Evolutionary conservation across 75 land plant species (phyloP).

Genomic region (Sequoia sempervirens): DNA sequence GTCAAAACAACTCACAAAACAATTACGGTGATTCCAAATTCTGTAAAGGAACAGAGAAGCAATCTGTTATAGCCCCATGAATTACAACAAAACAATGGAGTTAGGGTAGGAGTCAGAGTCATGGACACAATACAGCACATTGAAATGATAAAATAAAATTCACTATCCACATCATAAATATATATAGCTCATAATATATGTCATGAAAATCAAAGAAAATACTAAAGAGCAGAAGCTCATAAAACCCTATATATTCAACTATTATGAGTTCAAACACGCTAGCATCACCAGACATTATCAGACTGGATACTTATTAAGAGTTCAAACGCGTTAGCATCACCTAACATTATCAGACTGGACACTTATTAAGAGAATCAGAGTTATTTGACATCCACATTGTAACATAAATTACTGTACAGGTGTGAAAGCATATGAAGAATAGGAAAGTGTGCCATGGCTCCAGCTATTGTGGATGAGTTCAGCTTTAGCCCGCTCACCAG

Average conservation of each 20-base stretch:
- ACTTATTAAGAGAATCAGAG: background rate
- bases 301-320: too few relatives aligned
- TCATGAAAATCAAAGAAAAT: background rate
- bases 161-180: background rate
- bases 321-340: background rate
- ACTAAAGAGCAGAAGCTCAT: background rate
- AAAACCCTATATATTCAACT: background rate
- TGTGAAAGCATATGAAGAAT: slow-evolving; percentile 63
- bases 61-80: too few relatives aligned
- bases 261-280: too few relatives aligned
- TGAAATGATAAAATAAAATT: background rate
- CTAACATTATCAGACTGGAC: background rate
- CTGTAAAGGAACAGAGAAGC: too few relatives aligned
- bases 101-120: too few relatives aligned
- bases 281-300: too few relatives aligned
- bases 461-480: slow-evolving; percentile 68
- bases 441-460: slow-evolving; percentile 46
- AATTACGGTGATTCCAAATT: too few relatives aligned
- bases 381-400: background rate
- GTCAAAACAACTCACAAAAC: too few relatives aligned
- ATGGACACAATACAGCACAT: background rate
- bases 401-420: background rate
- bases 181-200: background rate
- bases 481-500: slow-evolving; percentile 57
- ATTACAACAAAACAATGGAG: too few relatives aligned